These are phyloP conservation scores for Stachybotrys chartarum DNA, from an alignment of 2,329 filamentous ascomycete species.

Conservation along the genomic window DNA sequence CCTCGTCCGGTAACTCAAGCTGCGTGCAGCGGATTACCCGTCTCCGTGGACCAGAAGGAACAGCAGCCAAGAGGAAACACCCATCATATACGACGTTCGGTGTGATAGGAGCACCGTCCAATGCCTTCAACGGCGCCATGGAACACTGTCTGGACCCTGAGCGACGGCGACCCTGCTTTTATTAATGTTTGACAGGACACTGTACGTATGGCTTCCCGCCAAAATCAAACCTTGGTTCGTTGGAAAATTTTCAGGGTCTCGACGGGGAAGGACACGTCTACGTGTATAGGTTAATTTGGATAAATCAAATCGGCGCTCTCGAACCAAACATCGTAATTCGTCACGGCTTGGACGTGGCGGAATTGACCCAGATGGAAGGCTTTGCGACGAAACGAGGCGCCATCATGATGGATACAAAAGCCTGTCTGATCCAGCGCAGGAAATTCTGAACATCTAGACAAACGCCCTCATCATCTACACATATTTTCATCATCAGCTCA, in stretches of 20 bases:
- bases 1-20: too few species aligned
- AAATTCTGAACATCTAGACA: neutral
- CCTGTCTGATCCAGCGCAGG: neutral
- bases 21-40: neutral
- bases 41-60: neutral
- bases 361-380: neutral
- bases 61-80: neutral
- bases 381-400: neutral
- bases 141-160: neutral
- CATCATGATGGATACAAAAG: neutral
- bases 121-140: neutral
- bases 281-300: neutral
- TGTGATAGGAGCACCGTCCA: neutral
- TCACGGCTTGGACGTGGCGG: neutral
- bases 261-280: neutral
- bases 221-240: neutral
- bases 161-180: neutral
- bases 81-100: neutral
- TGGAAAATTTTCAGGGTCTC: neutral
- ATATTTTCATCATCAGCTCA: neutral
- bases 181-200: neutral
- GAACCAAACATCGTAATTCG: neutral
- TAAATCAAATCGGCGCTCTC: neutral
- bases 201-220: neutral
- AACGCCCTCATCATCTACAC: neutral